Conservation (phyloP, 805 yeast genomes). For the Zygoascus biomembranicola region DNA sequence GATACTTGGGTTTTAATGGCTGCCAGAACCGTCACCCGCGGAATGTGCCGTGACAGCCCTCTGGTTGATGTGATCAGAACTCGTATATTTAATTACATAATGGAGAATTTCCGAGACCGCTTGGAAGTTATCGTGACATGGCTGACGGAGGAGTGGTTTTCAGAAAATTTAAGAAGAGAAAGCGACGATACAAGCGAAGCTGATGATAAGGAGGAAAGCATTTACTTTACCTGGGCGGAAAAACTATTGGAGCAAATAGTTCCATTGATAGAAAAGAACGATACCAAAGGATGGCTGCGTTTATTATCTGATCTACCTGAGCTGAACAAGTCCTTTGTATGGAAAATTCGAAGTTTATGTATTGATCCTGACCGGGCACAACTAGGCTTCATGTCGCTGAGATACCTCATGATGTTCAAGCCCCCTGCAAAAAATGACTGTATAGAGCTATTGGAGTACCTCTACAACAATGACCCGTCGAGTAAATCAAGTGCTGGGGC, state of each 20-base stretch:
- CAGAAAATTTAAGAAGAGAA: conserved; percentile 33
- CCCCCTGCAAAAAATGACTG: conserved; percentile 63
- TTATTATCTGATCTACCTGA: conserved; percentile 82
- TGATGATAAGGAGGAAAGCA: conserved; percentile 16
- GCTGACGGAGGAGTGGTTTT: conserved; percentile 93
- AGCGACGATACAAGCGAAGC: conserved; percentile 8
- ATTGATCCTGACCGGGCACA: conserved; percentile 76
- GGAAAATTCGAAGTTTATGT: conserved; percentile 63
- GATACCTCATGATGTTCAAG: conserved; percentile 74
- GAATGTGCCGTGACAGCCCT: conserved; percentile 34
- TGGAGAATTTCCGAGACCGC: conserved; percentile 61
- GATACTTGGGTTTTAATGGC: conserved; percentile 73
- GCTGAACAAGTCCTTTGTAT: conserved; percentile 53
- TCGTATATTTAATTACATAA: conserved; percentile 62
- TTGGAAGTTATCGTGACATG: conserved; percentile 78
- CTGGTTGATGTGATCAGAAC: conserved; percentile 51
- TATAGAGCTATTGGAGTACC: conserved; percentile 27
- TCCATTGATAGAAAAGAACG: conserved; percentile 76
- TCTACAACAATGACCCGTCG: conserved; percentile 19
- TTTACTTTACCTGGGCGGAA: conserved; percentile 61
- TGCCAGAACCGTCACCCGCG: conserved; percentile 76
- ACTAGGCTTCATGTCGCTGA: conserved; percentile 75
- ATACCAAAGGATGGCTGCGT: conserved; percentile 72
- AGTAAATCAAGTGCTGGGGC: conserved; percentile 15
- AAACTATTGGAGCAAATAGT: conserved; percentile 68